A percentile compares a stretch with the other conserved stretches of the same genome.
phyloP scores from a whole-genome alignment of 805 yeast species.

The Lachancea mirantina region DNA sequence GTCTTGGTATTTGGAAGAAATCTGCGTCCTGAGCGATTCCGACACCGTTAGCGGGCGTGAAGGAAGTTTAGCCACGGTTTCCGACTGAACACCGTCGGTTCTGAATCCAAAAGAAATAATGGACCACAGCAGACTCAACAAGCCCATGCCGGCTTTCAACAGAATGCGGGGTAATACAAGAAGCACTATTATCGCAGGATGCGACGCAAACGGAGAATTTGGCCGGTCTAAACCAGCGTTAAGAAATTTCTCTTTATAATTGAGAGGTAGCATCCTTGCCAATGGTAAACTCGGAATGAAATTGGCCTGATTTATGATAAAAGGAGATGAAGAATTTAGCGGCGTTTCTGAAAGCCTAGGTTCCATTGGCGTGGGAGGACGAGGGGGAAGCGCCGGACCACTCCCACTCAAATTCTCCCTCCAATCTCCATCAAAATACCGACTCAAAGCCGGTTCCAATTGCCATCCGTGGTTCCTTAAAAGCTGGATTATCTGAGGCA shows the following conservation, averaged over 20 bases:
- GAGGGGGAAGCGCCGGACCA: conserved; percentile 1
- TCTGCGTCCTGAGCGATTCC: conserved; percentile 11
- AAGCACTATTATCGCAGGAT: conserved; percentile 43
- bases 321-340: conserved; percentile 3
- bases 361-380: conserved; percentile 5
- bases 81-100: conserved; percentile 9
- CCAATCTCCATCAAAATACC: conserved; percentile 54
- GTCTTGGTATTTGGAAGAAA: conserved; percentile 17
- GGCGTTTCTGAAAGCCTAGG: neutral
- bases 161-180: conserved; percentile 49
- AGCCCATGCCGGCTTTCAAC: conserved; percentile 16
- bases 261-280: conserved; percentile 30
- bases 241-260: conserved; percentile 21
- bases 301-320: conserved; percentile 2
- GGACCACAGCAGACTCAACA: conserved; percentile 18
- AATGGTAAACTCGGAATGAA: conserved; percentile 27
- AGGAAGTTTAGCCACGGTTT: conserved; percentile 17
- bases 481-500: conserved; percentile 40
- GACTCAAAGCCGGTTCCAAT: conserved; percentile 52
- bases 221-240: conserved; percentile 20
- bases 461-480: conserved; percentile 51
- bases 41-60: conserved; percentile 14
- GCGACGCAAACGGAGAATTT: conserved; percentile 10
- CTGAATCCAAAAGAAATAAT: conserved; percentile 17
- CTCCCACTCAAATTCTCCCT: conserved; percentile 15